Percentiles rank a stretch among this genome's conserved stretches.
These are phyloP conservation scores for Pythium grandisporangium DNA, from an alignment of 352 stramenopile species.

Conservation along the genomic window DNA sequence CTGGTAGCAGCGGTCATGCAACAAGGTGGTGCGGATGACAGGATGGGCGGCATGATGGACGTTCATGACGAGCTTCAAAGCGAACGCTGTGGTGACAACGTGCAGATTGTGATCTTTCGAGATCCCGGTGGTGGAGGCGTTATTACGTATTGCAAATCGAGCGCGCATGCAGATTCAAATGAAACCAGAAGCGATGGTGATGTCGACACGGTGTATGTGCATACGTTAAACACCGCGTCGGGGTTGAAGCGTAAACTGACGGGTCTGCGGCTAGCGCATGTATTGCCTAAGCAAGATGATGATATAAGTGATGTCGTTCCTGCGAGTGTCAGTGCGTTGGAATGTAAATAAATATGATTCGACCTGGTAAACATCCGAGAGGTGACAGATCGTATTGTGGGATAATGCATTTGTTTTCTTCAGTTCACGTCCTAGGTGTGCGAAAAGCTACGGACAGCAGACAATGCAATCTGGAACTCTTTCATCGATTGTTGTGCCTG, in stretches of 20 bases:
- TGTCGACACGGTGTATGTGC: slow-evolving; percentile 20
- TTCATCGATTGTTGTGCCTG: slow-evolving; percentile 37
- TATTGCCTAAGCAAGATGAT: slow-evolving; percentile 15
- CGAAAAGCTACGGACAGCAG: too few relatives aligned
- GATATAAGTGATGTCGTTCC: too few relatives aligned
- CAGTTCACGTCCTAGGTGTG: too few relatives aligned
- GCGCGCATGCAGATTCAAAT: too few relatives aligned
- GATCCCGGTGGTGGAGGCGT: slow-evolving; percentile 42
- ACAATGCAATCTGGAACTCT: slow-evolving; percentile 27
- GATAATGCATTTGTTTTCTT: too few relatives aligned
- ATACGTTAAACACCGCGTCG: slow-evolving; percentile 59
- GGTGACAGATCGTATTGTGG: too few relatives aligned
- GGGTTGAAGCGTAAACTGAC: slow-evolving; percentile 44
- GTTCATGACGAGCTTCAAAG: slow-evolving; percentile 35
- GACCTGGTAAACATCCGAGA: too few relatives aligned
- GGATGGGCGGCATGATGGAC: too few relatives aligned
- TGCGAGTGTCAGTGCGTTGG: too few relatives aligned
- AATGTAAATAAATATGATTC: too few relatives aligned
- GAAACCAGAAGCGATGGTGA: not conserved
- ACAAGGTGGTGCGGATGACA: not conserved
- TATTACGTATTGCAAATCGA: slow-evolving; percentile 59
- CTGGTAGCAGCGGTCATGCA: slow-evolving; percentile 20
- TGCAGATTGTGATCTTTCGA: slow-evolving; percentile 50
- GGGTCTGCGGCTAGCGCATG: slow-evolving; percentile 32
- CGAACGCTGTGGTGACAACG: slow-evolving; percentile 26